Evolutionary conservation across 1,139 yeast genomes (phyloP), one percentile per base, ranked within the genome.

Genomic region (Yamadazyma sp.): DNA sequence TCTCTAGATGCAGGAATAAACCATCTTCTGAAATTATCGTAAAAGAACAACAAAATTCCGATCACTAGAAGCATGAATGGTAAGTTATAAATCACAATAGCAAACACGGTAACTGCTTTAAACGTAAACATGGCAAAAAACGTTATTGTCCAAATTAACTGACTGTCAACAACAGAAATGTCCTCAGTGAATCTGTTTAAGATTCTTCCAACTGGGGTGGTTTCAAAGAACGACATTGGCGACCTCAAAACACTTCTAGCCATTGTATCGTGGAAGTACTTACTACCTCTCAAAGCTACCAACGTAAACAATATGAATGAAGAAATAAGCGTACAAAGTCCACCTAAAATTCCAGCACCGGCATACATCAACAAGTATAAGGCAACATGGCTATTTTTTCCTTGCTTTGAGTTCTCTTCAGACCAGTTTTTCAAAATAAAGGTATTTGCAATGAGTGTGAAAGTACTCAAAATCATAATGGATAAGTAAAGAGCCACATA

Each of bases 161-260:
- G 58, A 38, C 51, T 53, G 45, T 67, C 75, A 37, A 68, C 54
- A 9, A 54, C 54, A 21, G 56, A 55, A 24, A 67, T 62, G 44
- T 69, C 71, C 34, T 67, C 67, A 5, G 72, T 55, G 43, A 65
- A 67, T 44, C 73, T 57, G 43, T 67, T 67, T 53, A 65, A 58
- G 32, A 67, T 63, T 44, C 72, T 48, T 1, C 71, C 73, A 21
- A 62, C 53, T n/a, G 74, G 74, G 0, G 73, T 67, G 11, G 73
- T 67, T 42, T 68, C 74, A 43, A 67, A 68, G 44, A 67, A 67
- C 2, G 69, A 60, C 74, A 68, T 68, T 28, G 74, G 74, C 2
- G 72, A 58, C 40, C 69, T 56, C 40, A 67, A 55, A 1, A 68
- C 63, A n/a, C 61, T 48, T 31, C 48, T 43, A 3, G 70, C 69